Evolutionary conservation across 805 yeast species (phyloP).

Genomic region (Monosporozyma unispora): DNA sequence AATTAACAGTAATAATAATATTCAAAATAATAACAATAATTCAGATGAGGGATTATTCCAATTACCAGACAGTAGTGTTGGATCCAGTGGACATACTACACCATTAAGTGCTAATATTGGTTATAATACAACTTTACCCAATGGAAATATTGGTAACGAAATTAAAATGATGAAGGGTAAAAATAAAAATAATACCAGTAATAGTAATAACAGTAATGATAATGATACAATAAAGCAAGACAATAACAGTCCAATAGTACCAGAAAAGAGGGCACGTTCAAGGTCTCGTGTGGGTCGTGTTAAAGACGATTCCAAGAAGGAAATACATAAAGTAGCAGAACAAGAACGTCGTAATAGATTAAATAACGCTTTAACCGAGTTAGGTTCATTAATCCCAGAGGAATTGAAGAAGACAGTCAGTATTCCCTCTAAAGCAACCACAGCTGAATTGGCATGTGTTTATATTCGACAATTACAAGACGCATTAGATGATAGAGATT

Average conservation of each 20-base stretch:
- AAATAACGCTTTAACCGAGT: constrained; percentile 75
- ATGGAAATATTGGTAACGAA: not conserved
- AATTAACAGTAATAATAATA: not conserved
- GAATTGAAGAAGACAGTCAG: constrained; percentile 44
- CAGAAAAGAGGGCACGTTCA: not conserved
- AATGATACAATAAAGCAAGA: constrained; percentile 4
- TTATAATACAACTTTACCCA: no score
- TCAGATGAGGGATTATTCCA: constrained; percentile 12
- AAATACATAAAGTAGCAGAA: constrained; percentile 80
- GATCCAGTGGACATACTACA: not conserved
- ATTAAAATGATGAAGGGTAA: not conserved
- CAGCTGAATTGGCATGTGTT: constrained; percentile 79
- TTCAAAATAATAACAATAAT: not conserved
- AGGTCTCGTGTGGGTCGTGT: not conserved
- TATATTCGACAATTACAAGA: constrained; percentile 41
- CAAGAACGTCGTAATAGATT: constrained; percentile 92
- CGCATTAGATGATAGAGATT: not conserved
- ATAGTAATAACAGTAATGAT: no score
- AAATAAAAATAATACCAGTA: no score
- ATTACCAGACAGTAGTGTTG: constrained; percentile 21
- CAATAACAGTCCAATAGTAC: not conserved
- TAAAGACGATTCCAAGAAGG: constrained; percentile 20
- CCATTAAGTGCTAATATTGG: not conserved
- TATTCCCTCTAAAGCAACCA: constrained; percentile 86
- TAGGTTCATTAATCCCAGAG: constrained; percentile 61